Percentiles rank a stretch among this genome's conserved stretches.
phyloP scores from a whole-genome alignment of 2,329 filamentous ascomycete species.

The Ascochyta pisi region DNA sequence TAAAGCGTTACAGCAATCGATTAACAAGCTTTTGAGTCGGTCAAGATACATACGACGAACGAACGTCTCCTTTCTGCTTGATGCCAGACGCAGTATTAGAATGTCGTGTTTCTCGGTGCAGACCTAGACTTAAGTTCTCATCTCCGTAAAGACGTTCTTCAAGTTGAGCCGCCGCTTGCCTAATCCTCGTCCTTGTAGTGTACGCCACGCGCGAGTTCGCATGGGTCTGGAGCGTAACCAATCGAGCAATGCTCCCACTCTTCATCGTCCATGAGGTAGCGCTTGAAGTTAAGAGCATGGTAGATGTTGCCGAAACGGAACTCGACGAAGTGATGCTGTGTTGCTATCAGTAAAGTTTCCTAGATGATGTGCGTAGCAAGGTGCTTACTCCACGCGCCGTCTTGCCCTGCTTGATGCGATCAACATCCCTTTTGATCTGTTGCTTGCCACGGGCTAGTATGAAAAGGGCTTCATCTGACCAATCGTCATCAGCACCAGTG shows the following conservation, averaged over 20 bases:
- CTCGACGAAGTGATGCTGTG: slow-evolving; percentile 52
- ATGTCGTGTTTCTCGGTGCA: too few species aligned
- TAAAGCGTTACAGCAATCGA: too few species aligned
- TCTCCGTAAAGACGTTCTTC: background rate
- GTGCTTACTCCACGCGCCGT: slow-evolving; percentile 51
- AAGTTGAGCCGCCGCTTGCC: background rate
- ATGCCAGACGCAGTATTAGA: too few species aligned
- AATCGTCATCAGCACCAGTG: slow-evolving; percentile 51
- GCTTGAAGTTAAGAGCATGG: slow-evolving; percentile 56
- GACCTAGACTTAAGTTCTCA: too few species aligned
- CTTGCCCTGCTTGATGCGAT: slow-evolving; percentile 53
- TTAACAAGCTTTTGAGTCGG: too few species aligned
- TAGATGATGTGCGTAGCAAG: background rate
- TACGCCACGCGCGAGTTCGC: slow-evolving; percentile 37
- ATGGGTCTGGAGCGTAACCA: slow-evolving; percentile 53
- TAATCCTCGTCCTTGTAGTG: slow-evolving; percentile 35
- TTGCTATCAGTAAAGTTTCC: slow-evolving; percentile 10
- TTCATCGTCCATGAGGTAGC: slow-evolving; percentile 47
- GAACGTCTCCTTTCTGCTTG: too few species aligned
- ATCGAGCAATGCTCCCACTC: slow-evolving; percentile 58
- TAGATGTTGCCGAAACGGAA: slow-evolving; percentile 58
- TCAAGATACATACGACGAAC: too few species aligned
- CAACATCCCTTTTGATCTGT: slow-evolving; percentile 50
- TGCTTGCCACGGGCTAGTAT: slow-evolving; percentile 48
- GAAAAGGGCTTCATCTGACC: slow-evolving; percentile 46